Conservation (phyloP, 1,284 basidiomycete species). For the Naganishia sp. region DNA sequence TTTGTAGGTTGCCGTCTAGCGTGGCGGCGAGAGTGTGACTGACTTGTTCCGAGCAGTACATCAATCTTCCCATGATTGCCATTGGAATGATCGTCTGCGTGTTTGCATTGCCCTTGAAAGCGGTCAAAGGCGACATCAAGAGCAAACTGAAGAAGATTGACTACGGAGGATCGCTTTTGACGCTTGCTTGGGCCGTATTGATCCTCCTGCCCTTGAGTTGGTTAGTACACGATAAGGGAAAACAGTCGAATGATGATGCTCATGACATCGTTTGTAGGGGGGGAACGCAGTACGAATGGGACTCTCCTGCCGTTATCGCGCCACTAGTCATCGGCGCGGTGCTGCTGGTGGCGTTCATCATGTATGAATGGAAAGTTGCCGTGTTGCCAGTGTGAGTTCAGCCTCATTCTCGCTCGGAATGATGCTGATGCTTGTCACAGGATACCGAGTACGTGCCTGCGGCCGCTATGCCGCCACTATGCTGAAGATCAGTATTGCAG, state of each 20-base stretch:
- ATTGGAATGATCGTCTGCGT: conserved; percentile 61
- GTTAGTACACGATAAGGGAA: conserved; percentile 52
- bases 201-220: conserved; percentile 72
- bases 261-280: conserved; percentile 52
- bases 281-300: conserved; percentile 69
- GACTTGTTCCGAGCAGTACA: conserved; percentile 65
- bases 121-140: conserved; percentile 63
- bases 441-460: conserved; percentile 26
- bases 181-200: conserved; percentile 64
- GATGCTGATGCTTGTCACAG: not conserved
- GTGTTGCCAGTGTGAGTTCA: conserved; percentile 61
- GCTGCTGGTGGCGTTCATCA: conserved; percentile 63
- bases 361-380: conserved; percentile 72
- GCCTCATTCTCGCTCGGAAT: no score
- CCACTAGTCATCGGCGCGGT: conserved; percentile 63
- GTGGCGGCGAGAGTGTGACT: conserved; percentile 4
- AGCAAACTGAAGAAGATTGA: conserved; percentile 68
- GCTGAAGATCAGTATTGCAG: conserved; percentile 45
- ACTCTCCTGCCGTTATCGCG: conserved; percentile 64
- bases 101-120: conserved; percentile 67
- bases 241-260: not conserved
- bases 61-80: conserved; percentile 64
- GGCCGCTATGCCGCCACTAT: not conserved
- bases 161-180: conserved; percentile 64
- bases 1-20: conserved; percentile 36